These are phyloP conservation scores for Esteya vermicola DNA, from an alignment of 2,329 filamentous ascomycete genomes.

Conservation along the genomic window DNA sequence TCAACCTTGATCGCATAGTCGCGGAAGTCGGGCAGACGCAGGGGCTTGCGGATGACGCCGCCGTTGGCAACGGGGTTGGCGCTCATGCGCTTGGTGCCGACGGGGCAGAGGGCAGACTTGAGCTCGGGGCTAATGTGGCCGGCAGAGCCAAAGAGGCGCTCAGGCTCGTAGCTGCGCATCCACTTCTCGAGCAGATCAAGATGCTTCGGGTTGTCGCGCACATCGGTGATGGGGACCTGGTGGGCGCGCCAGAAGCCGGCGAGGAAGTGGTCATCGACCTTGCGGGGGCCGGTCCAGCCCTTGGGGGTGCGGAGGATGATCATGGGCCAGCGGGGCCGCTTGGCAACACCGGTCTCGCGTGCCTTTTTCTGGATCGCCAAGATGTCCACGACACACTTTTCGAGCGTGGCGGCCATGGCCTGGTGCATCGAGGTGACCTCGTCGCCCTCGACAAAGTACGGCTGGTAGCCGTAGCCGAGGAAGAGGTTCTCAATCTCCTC, in stretches of 20 bases:
- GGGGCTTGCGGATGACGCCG: slow-evolving; percentile 49
- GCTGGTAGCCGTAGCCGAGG: slow-evolving; percentile 62
- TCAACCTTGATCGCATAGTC: slow-evolving; percentile 51
- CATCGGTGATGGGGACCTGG: slow-evolving; percentile 63
- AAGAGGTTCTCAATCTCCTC: slow-evolving; percentile 58
- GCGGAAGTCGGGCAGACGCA: slow-evolving; percentile 56
- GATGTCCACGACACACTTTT: slow-evolving; percentile 59
- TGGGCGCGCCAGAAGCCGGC: slow-evolving; percentile 70
- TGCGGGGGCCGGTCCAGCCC: slow-evolving; percentile 65
- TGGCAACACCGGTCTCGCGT: slow-evolving; percentile 52
- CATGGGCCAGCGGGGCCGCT: slow-evolving; percentile 66
- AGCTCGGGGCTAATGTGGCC: slow-evolving; percentile 51
- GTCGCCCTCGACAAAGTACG: slow-evolving; percentile 67
- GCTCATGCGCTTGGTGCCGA: slow-evolving; percentile 56
- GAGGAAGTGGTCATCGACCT: slow-evolving; percentile 55
- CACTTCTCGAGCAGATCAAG: slow-evolving; percentile 57
- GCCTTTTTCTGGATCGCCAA: slow-evolving; percentile 55
- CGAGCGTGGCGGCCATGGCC: slow-evolving; percentile 65
- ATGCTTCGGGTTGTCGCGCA: slow-evolving; percentile 48
- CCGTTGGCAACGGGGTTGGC: slow-evolving; percentile 66
- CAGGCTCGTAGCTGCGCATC: slow-evolving; percentile 66
- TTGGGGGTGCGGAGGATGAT: slow-evolving; percentile 64
- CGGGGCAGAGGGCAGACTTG: slow-evolving; percentile 47
- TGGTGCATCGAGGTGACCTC: slow-evolving; percentile 66
- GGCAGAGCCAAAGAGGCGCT: slow-evolving; percentile 51